A percentile compares a stretch with the other conserved stretches of the same genome.
Conservation (phyloP, 2,329 filamentous ascomycete genomes). For the Aspergillus awamori region DNA sequence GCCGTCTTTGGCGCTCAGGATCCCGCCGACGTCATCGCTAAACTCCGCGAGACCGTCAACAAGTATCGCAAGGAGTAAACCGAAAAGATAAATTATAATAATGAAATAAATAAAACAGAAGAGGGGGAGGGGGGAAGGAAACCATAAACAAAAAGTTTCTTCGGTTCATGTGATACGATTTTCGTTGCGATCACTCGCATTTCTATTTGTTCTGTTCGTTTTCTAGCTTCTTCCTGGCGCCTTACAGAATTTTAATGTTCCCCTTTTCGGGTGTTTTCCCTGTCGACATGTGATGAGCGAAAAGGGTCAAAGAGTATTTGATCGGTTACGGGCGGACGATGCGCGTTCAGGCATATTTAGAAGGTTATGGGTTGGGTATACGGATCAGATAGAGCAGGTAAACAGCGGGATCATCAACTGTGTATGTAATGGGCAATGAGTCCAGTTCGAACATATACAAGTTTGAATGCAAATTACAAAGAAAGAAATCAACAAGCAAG, state of each 20-base stretch:
- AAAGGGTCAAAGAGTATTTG: not conserved
- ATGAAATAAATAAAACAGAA: not conserved
- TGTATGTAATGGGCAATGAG: conserved; percentile 1
- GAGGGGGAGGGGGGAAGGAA: not conserved
- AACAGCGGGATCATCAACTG: not conserved
- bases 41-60: conserved; percentile 78
- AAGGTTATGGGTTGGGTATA: not conserved
- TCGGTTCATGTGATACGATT: conserved; percentile 11
- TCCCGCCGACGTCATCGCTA: conserved; percentile 81
- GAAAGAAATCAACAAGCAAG: conserved; percentile 3
- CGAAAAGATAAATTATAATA: conserved; percentile 3
- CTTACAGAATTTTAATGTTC: not conserved
- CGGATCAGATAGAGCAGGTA: not conserved
- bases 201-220: not conserved
- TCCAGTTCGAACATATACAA: conserved; percentile 6
- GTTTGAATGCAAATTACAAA: conserved; percentile 4
- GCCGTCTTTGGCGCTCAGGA: conserved; percentile 93
- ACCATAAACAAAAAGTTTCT: not conserved
- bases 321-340: not conserved
- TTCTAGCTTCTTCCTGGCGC: conserved; percentile 1
- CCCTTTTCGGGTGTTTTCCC: not conserved
- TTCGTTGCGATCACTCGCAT: not conserved
- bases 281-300: not conserved
- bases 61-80: conserved; percentile 46
- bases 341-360: not conserved